A percentile compares a stretch with the other conserved stretches of the same genome.
phyloP scores from a whole-genome alignment of 108 stramenopile species.

The Cyclotella distinguenda region DNA sequence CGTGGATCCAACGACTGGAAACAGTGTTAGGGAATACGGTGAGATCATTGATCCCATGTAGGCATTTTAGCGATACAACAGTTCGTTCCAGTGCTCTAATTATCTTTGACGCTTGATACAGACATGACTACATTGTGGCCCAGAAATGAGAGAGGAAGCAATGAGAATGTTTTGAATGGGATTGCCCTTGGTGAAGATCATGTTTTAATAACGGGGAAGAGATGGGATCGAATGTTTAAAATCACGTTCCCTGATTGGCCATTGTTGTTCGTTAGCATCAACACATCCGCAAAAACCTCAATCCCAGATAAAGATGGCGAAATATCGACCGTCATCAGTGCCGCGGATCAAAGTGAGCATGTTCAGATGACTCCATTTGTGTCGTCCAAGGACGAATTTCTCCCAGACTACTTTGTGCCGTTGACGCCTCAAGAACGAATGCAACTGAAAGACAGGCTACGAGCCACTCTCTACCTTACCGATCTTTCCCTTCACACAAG shows the following conservation, averaged over 20 bases:
- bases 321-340: too few species aligned
- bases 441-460: constrained; percentile 27
- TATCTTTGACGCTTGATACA: constrained; percentile 9
- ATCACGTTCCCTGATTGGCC: constrained; percentile 47
- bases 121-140: constrained; percentile 75
- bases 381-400: constrained; percentile 7
- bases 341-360: too few species aligned
- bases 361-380: too few species aligned
- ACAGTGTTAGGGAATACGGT: constrained; percentile 82
- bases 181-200: constrained; percentile 76
- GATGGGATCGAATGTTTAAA: constrained; percentile 77
- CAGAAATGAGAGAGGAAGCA: constrained; percentile 30
- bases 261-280: constrained; percentile 12
- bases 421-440: constrained; percentile 33
- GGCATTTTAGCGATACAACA: neutral
- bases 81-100: neutral
- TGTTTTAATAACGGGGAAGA: constrained; percentile 69
- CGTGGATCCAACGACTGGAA: constrained; percentile 75
- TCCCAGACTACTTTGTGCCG: constrained; percentile 43
- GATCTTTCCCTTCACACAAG: constrained; percentile 23
- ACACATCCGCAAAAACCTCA: neutral
- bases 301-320: neutral
- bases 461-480: constrained; percentile 16
- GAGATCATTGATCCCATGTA: constrained; percentile 12
- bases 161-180: constrained; percentile 83